These are phyloP conservation scores for Coleophoma cylindrospora DNA, from an alignment of 2,329 filamentous ascomycete species.

Conservation along the genomic window DNA sequence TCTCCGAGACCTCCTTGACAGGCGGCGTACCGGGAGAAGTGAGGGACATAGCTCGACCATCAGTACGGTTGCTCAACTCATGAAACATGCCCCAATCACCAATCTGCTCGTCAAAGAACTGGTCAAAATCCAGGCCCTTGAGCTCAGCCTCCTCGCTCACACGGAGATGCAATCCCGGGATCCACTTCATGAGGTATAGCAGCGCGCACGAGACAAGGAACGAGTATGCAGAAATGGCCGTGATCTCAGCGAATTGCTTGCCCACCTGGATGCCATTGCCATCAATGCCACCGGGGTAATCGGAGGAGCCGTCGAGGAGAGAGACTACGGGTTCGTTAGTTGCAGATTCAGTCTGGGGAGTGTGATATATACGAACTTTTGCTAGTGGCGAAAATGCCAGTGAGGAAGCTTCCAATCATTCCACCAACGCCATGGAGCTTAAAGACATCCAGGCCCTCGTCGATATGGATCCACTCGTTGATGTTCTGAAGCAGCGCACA, in stretches of 20 bases:
- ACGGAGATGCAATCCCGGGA: slow-evolving; percentile 50
- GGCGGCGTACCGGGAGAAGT: not conserved
- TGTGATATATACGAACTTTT: slow-evolving; percentile 11
- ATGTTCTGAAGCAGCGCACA: slow-evolving; percentile 42
- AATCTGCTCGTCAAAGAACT: slow-evolving; percentile 40
- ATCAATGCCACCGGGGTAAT: slow-evolving; percentile 39
- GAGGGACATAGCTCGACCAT: not conserved
- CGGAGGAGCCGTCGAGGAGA: slow-evolving; percentile 44
- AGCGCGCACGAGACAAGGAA: slow-evolving; percentile 47
- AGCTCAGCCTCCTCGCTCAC: slow-evolving; percentile 50
- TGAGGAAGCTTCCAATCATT: slow-evolving; percentile 49
- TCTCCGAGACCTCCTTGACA: not conserved
- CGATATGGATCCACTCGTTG: slow-evolving; percentile 47
- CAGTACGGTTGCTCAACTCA: slow-evolving; percentile 3
- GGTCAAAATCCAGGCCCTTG: slow-evolving; percentile 44
- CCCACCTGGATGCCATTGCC: slow-evolving; percentile 50
- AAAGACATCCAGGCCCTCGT: slow-evolving; percentile 56
- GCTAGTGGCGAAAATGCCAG: slow-evolving; percentile 49
- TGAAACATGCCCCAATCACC: slow-evolving; percentile 29
- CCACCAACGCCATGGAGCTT: slow-evolving; percentile 56
- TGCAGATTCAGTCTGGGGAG: not conserved
- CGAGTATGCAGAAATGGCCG: slow-evolving; percentile 48
- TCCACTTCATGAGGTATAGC: slow-evolving; percentile 50
- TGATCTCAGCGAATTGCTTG: slow-evolving; percentile 51
- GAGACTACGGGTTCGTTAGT: slow-evolving; percentile 31